Base-by-base conservation (phyloP, 805 yeast genomes). In the Candida takata region DNA sequence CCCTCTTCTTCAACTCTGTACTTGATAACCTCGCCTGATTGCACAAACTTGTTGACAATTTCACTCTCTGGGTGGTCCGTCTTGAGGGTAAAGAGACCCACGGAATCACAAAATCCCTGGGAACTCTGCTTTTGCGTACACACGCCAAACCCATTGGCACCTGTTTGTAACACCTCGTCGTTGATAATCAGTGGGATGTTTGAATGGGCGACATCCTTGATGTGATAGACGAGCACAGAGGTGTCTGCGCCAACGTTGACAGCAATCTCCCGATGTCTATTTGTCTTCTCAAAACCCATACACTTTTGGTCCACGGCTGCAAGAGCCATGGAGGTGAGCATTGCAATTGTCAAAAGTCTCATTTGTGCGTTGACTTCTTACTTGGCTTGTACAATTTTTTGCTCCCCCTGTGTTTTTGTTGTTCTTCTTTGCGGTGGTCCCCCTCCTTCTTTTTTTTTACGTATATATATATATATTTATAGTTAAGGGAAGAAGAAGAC, bases 151-250 rank as follows among this genome's bases (percentile, higher is more conserved):
- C 47, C 47, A 8, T 27, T 20, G 4, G 31, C 27, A 18, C 37
- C 44, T 11, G n/a, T 5, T 7, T 12, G 24, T 2, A 45, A 11
- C 6, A 14, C 17, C 8, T 35, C 30, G 4, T 43, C 40, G 4
- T 25, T 27, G 9, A 41, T 33, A 3, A 21, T 4, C 20, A 43
- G 4, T 5, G 49, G 49, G 23, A 45, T 43, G 34, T 38, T 45
- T 3, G 48, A 41, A 8, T 32, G 10, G 3, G 12, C 24, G 8
- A 31, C 6, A 25, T 39, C 49, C 12, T 25, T 10, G 12, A 40
- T 19, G 23, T 41, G 40, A 33, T 39, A 45, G 5, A 45, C n/a
- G 18, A 45, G 30, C 18, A 42, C 35, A 6, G 38, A 30, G 4
- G 40, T 35, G 34, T 38, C 41, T 1, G 16, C 30, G n/a, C 21